Evolutionary conservation across 148 eudicot species (phyloP).

Genomic region (Simmondsia chinensis): DNA sequence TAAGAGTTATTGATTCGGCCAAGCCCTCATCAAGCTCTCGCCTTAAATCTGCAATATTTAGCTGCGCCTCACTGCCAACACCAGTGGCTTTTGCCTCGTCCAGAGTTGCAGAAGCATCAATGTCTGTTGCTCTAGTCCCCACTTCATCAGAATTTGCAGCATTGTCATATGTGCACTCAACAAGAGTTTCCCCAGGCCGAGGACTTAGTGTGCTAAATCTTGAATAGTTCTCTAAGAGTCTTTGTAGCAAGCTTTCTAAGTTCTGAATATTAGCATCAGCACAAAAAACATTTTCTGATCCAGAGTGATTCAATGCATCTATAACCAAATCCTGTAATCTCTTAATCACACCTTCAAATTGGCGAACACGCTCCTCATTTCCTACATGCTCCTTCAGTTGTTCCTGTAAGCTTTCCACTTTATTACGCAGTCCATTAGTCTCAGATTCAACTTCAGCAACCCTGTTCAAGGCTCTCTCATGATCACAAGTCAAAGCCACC

Average conservation of each 20-base stretch:
- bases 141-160: slow-evolving; percentile 5
- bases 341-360: slow-evolving; percentile 42
- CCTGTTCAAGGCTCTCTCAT: slow-evolving; percentile 34
- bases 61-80: slow-evolving; percentile 25
- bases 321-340: slow-evolving; percentile 45
- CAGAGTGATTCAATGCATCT: slow-evolving; percentile 42
- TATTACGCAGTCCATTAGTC: slow-evolving; percentile 39
- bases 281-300: slow-evolving; percentile 27
- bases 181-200: slow-evolving; percentile 3
- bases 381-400: slow-evolving; percentile 30
- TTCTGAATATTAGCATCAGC: slow-evolving; percentile 25
- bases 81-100: slow-evolving; percentile 17
- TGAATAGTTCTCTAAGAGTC: slow-evolving; percentile 35
- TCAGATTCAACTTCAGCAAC: slow-evolving; percentile 25
- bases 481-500: slow-evolving; percentile 39
- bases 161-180: slow-evolving; percentile 5
- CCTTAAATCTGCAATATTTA: slow-evolving; percentile 21
- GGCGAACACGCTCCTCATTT: slow-evolving; percentile 33
- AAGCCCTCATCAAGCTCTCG: slow-evolving; percentile 49
- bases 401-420: slow-evolving; percentile 32
- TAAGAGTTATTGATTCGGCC: slow-evolving; percentile 37
- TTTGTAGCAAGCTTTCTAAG: slow-evolving; percentile 46
- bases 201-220: slow-evolving; percentile 14
- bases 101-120: slow-evolving; percentile 16
- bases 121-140: slow-evolving; percentile 12